Evolutionary conservation across 208 protist species (phyloP).

Genomic region (Naegleria gruberi): DNA sequence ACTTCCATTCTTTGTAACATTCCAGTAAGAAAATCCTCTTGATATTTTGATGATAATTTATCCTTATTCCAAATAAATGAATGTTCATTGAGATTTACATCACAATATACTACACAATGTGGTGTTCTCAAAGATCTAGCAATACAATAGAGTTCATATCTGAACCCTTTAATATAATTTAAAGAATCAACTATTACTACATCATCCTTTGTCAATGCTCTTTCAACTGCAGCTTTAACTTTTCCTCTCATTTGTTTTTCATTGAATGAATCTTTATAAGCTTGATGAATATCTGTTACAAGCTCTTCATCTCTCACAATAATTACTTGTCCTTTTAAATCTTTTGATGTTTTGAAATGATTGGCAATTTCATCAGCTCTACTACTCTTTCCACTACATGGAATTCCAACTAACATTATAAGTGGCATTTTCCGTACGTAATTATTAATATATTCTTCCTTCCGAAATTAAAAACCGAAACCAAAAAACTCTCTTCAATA

Average conservation of each 20-base stretch:
- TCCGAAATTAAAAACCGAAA: too few species aligned
- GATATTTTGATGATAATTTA: not conserved
- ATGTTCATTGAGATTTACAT: not conserved
- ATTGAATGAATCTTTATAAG: not conserved
- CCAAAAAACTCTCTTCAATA: too few species aligned
- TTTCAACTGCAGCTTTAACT: not conserved
- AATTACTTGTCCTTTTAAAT: not conserved
- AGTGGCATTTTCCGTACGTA: slow-evolving; percentile 21
- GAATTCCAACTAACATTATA: slow-evolving; percentile 2
- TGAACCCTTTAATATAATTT: slow-evolving; percentile 29
- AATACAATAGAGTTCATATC: slow-evolving; percentile 25
- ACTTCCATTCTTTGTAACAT: not conserved
- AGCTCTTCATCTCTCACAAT: not conserved
- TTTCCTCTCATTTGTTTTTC: slow-evolving; percentile 25
- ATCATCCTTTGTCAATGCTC: not conserved
- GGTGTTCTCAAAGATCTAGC: not conserved
- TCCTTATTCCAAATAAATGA: not conserved
- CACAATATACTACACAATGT: slow-evolving; percentile 14
- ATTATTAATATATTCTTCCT: too few species aligned
- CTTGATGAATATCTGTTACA: not conserved
- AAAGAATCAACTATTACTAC: slow-evolving; percentile 18
- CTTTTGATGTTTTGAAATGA: slow-evolving; percentile 4
- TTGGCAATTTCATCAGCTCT: not conserved
- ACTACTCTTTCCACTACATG: slow-evolving; percentile 19
- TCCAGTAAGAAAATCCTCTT: not conserved